Evolutionary conservation across 1,284 basidiomycete genomes (phyloP).

Genomic region (Melampsora americana): DNA sequence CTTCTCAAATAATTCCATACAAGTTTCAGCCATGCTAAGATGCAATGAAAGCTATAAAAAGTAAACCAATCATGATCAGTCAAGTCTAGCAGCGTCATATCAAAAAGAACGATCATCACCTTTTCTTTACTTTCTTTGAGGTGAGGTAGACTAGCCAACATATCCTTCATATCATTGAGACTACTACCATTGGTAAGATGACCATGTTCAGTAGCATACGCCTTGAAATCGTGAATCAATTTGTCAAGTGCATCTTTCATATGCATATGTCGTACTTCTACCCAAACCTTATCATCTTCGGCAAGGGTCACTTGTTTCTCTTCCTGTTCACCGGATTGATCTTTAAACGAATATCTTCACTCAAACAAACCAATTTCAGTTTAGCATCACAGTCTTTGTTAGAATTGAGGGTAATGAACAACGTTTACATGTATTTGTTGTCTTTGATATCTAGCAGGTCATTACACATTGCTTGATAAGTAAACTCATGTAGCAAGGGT

Average conservation of each 20-base stretch:
- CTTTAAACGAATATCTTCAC: constrained; percentile 8
- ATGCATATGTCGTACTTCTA: constrained; percentile 44
- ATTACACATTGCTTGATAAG: constrained; percentile 98
- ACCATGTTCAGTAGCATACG: constrained; percentile 43
- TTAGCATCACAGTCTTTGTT: not conserved
- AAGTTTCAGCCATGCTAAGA: constrained; percentile 94
- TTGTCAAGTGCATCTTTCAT: constrained; percentile 44
- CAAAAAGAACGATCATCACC: not conserved
- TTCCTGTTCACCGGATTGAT: constrained; percentile 36
- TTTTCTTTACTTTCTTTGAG: constrained; percentile 94
- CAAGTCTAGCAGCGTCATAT: not conserved
- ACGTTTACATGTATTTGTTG: constrained; percentile 72
- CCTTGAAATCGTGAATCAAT: constrained; percentile 54
- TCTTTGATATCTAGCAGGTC: constrained; percentile 85
- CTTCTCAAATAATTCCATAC: constrained; percentile 87
- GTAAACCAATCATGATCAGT: not conserved
- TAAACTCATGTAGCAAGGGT: constrained; percentile 94
- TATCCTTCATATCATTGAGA: constrained; percentile 97
- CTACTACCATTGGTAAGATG: constrained; percentile 62
- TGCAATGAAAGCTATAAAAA: constrained; percentile 75
- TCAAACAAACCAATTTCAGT: not conserved
- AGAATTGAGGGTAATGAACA: not conserved
- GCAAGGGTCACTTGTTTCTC: constrained; percentile 41
- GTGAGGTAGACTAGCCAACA: constrained; percentile 91
- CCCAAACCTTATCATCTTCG: constrained; percentile 44